A percentile compares a stretch with the other conserved stretches of the same genome.
Evolutionary conservation across 352 stramenopile species (phyloP).

Genomic region (Pythium biforme): DNA sequence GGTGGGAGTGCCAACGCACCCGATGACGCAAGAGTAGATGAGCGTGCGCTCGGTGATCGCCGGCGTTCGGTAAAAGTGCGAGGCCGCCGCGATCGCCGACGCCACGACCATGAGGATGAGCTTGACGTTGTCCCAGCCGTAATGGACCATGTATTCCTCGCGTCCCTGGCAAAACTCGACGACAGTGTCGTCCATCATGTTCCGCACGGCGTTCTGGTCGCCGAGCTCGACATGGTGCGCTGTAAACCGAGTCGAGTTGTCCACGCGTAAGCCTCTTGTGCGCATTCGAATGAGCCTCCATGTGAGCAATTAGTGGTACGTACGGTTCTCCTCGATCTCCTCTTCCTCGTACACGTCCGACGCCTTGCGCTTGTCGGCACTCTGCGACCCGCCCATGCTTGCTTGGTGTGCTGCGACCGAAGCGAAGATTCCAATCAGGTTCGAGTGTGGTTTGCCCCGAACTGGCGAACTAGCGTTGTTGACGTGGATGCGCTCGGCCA

Average conservation of each 20-base stretch:
- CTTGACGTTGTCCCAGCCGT: constrained; percentile 85
- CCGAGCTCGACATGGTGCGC: constrained; percentile 67
- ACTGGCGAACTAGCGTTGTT: constrained; percentile 12
- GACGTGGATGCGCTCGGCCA: constrained; percentile 22
- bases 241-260: constrained; percentile 15
- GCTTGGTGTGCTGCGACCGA: background rate
- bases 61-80: constrained; percentile 69
- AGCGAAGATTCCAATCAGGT: constrained; percentile 8
- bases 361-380: constrained; percentile 44
- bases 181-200: constrained; percentile 82
- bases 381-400: constrained; percentile 47
- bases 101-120: constrained; percentile 75
- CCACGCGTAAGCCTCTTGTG: background rate
- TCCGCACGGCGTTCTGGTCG: constrained; percentile 86
- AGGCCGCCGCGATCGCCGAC: constrained; percentile 51
- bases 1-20: constrained; percentile 30
- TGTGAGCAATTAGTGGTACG: too few species aligned
- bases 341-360: constrained; percentile 48
- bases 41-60: constrained; percentile 61
- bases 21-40: constrained; percentile 66
- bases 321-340: constrained; percentile 69
- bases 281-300: too few species aligned
- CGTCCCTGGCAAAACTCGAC: constrained; percentile 70
- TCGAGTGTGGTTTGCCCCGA: constrained; percentile 10
- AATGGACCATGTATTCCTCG: constrained; percentile 56